phyloP scores from a whole-genome alignment of 176 grass and related monocot genomes.

The Cocos nucifera region DNA sequence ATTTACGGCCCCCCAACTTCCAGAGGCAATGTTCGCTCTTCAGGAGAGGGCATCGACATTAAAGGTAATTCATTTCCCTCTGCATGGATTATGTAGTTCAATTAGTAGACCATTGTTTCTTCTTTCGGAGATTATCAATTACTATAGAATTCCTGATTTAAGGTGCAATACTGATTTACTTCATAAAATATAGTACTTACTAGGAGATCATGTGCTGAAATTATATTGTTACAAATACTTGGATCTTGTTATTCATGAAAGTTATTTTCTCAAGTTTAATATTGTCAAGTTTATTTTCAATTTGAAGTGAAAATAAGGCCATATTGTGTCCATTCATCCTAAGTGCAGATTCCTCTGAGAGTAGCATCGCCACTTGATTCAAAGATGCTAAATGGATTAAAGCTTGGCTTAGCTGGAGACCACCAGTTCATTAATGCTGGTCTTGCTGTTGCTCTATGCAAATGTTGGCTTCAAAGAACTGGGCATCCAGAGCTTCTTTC shows the following conservation, averaged over 20 bases:
- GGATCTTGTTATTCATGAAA: too few species aligned
- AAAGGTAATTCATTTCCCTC: constrained; percentile 22
- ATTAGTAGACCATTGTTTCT: not conserved
- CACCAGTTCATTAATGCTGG: constrained; percentile 25
- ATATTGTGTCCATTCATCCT: not conserved
- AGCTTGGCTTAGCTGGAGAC: constrained; percentile 26
- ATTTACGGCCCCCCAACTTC: constrained; percentile 32
- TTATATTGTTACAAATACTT: too few species aligned
- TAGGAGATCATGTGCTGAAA: too few species aligned
- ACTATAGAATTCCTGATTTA: too few species aligned
- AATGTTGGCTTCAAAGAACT: constrained; percentile 20
- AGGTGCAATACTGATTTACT: too few species aligned
- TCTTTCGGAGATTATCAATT: not conserved
- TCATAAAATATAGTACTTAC: too few species aligned
- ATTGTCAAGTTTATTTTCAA: too few species aligned
- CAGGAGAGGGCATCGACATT: constrained; percentile 21
- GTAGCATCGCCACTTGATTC: constrained; percentile 12
- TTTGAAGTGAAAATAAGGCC: too few species aligned
- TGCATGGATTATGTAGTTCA: not conserved
- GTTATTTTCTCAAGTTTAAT: too few species aligned
- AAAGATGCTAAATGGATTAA: constrained; percentile 11
- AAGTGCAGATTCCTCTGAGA: constrained; percentile 19
- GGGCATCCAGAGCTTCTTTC: constrained; percentile 7
- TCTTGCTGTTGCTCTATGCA: constrained; percentile 29
- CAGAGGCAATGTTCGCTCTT: constrained; percentile 29